Percentiles rank a stretch among this genome's conserved stretches.
Evolutionary conservation across 2,329 filamentous ascomycete genomes (phyloP).

Genomic region (Lasiodiplodia gonubiensis): DNA sequence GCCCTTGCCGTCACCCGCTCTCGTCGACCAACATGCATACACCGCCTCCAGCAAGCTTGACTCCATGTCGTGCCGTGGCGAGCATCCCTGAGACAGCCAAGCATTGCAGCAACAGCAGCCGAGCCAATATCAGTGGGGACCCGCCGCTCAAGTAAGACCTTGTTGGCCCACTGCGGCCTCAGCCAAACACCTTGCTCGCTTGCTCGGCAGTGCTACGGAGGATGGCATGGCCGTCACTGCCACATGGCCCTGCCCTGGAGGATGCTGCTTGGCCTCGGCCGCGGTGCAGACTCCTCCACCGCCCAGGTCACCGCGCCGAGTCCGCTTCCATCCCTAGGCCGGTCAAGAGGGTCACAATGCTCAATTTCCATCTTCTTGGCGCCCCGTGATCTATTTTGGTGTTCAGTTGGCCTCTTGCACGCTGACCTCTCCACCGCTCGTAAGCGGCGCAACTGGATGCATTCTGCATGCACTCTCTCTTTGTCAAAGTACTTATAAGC

Average conservation of each 20-base stretch:
- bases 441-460: conserved; percentile 21
- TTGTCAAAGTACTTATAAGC: conserved; percentile 19
- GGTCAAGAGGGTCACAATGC: conserved; percentile 27
- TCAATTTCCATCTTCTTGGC: conserved; percentile 18
- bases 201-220: conserved; percentile 27
- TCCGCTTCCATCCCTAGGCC: conserved; percentile 13
- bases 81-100: conserved; percentile 21
- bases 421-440: conserved; percentile 11
- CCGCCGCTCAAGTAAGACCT: conserved; percentile 26
- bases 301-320: conserved; percentile 4
- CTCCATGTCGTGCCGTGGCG: conserved; percentile 25
- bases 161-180: conserved; percentile 12
- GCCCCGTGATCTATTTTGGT: conserved; percentile 29
- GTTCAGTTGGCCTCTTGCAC: conserved; percentile 11
- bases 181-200: conserved; percentile 1
- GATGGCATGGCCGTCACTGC: conserved; percentile 21
- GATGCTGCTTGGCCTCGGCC: conserved; percentile 7
- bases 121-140: conserved; percentile 23
- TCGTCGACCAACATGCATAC: not conserved
- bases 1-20: conserved; percentile 26
- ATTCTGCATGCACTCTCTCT: conserved; percentile 23
- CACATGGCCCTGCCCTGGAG: conserved; percentile 26
- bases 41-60: conserved; percentile 6
- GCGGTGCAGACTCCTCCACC: not conserved
- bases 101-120: conserved; percentile 20